Base-by-base conservation (phyloP, 495 filamentous ascomycete species). In the Tuber magnatum region DNA sequence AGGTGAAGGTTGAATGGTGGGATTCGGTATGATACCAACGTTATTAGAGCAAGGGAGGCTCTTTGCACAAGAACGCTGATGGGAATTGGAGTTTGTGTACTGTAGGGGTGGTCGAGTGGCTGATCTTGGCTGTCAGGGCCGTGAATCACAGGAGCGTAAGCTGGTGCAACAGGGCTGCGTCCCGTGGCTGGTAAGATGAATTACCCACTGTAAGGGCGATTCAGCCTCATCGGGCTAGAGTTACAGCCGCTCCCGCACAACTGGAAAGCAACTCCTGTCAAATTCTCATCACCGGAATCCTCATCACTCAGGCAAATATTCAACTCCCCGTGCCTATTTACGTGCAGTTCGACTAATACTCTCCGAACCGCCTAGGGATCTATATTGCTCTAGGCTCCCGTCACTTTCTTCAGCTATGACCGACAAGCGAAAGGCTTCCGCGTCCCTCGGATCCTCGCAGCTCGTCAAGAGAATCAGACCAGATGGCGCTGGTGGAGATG, bases 371-470 rank as follows among this genome's bases (percentile, higher is more conserved):
- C 28, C 40, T 28, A 3, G 7, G 46, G n/a, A 72, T 28, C 46
- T 69, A 71, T 18, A 65, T 51, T 24, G 46, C 75, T 86, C 75
- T 9, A 97, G 97, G 94, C 92, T 94, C 35, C 86, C 91, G 78
- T 65, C 56, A 65, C 7, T 14, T 35, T 65, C 14, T 20, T 10
- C 20, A 65, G 28, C 56, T 35, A 65, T 65, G 56, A 65, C 56
- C 28, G 93, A 95, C 85, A 97, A 98, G 84, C 88, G 96, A 75
- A 92, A 93, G 65, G 93, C 93, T 35, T 89, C 91, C 56, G 89
- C 91, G 74, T 90, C 90, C 68, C 93, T 94, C 79, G 90, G 90
- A 76, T 87, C 89, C n/a, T 89, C 90, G 6, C 92, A 97, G 72
- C 89, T 96, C 44, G 91, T 97, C 76, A 98, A 97, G 84, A 75